Evolutionary conservation across 192 early-diverging fungal genomes (phyloP).

Genomic region (Coemansia sp.): DNA sequence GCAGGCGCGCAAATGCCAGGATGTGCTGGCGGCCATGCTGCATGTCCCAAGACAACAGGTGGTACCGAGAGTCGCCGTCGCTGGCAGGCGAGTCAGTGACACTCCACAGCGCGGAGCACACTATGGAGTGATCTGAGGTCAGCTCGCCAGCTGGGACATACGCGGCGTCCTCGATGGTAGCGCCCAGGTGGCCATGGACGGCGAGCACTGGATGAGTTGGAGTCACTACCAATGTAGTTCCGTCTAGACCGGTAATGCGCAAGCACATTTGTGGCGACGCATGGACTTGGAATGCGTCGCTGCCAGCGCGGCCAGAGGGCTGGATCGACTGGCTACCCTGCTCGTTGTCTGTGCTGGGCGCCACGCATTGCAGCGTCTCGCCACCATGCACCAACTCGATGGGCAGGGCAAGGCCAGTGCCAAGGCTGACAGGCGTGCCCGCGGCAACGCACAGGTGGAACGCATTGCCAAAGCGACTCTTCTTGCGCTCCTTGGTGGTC

Average conservation of each 20-base stretch:
- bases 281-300: conserved; percentile 49
- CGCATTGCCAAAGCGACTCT: conserved; percentile 97
- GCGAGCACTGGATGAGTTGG: conserved; percentile 54
- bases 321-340: conserved; percentile 2
- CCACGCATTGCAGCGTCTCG: conserved; percentile 33
- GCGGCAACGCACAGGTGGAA: conserved; percentile 81
- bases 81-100: conserved; percentile 18
- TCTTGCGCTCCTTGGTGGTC: conserved; percentile 99
- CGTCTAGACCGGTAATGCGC: conserved; percentile 39
- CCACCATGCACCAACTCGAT: conserved; percentile 46
- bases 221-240: conserved; percentile 42
- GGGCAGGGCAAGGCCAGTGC: conserved; percentile 41
- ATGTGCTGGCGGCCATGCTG: conserved; percentile 18
- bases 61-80: conserved; percentile 12
- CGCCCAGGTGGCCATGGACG: conserved; percentile 6
- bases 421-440: conserved; percentile 52
- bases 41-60: conserved; percentile 21
- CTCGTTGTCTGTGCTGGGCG: not conserved
- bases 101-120: conserved; percentile 40
- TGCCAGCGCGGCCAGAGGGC: conserved; percentile 21
- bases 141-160: conserved; percentile 45
- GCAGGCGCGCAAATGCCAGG: conserved; percentile 47
- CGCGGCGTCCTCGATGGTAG: conserved; percentile 21
- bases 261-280: conserved; percentile 33
- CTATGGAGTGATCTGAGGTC: conserved; percentile 28